Evolutionary conservation across 371 early-diverging fungal species (phyloP), one percentile per base, ranked within the genome.

Genomic region (Saksenaea vasiformis): DNA sequence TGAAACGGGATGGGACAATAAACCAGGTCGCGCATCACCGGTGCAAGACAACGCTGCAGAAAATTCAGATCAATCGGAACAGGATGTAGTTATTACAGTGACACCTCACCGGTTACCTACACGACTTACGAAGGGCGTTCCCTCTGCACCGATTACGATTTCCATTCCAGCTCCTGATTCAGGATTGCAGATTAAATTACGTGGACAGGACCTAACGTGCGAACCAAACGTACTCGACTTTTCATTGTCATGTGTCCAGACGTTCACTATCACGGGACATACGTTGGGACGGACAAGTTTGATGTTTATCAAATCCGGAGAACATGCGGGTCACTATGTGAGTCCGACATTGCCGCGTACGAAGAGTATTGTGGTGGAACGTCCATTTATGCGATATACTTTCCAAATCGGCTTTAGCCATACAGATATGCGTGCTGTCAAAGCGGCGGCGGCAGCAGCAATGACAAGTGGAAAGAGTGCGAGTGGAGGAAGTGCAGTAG

Each of bases 341-440:
- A 76, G 86, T 19, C 82, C 84, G 10, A 72, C 77, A 2, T 57
- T 87, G 39, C 84, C 87, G 0, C 71, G 78, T 8, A 87, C 87
- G 17, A 85, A 87, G 54, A 82, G 77, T 28, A 80, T 91, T 19
- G 83, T 87, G 0, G 82, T 89, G 8, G 91, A 89, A 62, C 80
- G 88, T 5, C 82, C 87, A 15, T 91, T 89, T 63, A 84, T 91
- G 87, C 73, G 85, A 19, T 85, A 87, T 54, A 87, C 86, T 0
- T 88, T 91, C 67, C 88, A 89, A 62, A 72, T 89, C 51, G 83
- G 82, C 0, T 78, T 87, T 55, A 69, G 69, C 26, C 79, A 77
- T 27, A 58, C 71, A 0, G 76, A 80, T 11, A 66, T 67, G 53
- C 56, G 72, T 11, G 60, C 64, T 17, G 39, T 62, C 43, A 60